These are phyloP conservation scores for Rhazya stricta DNA, from an alignment of 257 asterid genomes.

Conservation along the genomic window DNA sequence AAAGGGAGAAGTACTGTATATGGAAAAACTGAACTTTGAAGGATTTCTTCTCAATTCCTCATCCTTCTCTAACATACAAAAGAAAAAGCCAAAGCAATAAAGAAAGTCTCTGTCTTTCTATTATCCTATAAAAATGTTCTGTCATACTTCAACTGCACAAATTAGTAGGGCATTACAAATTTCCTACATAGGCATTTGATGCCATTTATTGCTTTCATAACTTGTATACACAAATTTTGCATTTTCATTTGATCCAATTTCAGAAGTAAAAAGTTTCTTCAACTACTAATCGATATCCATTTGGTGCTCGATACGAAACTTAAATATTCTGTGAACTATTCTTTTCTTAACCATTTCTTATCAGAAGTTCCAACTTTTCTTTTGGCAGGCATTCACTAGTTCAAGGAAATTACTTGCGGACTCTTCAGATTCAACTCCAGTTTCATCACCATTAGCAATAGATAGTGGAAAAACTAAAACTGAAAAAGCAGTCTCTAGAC, in stretches of 20 bases:
- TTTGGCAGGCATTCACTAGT: conserved; percentile 62
- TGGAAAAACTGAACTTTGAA: not conserved
- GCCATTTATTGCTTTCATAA: not conserved
- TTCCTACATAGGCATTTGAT: not conserved
- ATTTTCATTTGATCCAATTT: not conserved
- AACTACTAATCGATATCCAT: not conserved
- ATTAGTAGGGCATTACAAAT: not conserved
- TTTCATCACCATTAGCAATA: conserved; percentile 78
- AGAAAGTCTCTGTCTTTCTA: no score
- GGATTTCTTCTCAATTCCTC: not conserved
- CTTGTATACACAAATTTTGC: not conserved
- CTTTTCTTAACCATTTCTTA: not conserved
- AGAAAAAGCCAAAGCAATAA: not conserved
- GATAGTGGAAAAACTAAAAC: conserved; percentile 57
- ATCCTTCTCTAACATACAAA: not conserved
- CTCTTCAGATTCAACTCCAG: conserved; percentile 53
- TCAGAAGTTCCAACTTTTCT: conserved; percentile 5
- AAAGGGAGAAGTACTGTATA: not conserved
- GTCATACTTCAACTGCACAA: not conserved
- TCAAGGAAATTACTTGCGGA: conserved; percentile 64
- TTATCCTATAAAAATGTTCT: not conserved
- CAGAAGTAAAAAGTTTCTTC: not conserved
- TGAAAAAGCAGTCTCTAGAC: conserved; percentile 53
- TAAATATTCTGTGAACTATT: not conserved
- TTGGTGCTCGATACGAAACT: not conserved